Evolutionary conservation across 305 asterid species (phyloP).

Genomic region (Rubia tinctorum): DNA sequence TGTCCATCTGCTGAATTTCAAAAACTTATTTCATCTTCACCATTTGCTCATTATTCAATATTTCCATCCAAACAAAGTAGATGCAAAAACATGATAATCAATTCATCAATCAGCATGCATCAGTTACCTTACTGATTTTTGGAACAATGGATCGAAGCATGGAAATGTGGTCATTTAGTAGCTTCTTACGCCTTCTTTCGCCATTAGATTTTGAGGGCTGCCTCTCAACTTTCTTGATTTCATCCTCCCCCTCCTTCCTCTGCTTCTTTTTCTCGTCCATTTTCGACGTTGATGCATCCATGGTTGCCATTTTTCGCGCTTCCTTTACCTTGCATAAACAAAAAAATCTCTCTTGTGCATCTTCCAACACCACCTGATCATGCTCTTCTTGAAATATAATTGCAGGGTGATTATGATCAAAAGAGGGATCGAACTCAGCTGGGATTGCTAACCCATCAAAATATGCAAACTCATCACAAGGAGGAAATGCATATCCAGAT

Average conservation of each 20-base stretch:
- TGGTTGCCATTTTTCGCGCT: constrained; percentile 11
- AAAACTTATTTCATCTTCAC: constrained; percentile 3
- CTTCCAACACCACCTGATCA: constrained; percentile 15
- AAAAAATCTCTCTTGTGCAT: constrained; percentile 23
- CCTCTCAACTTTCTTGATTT: constrained; percentile 44
- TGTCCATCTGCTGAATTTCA: constrained; percentile 72
- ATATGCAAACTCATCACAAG: constrained; percentile 42
- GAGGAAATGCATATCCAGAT: constrained; percentile 32
- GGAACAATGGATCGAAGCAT: constrained; percentile 94
- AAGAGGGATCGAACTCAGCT: constrained; percentile 24
- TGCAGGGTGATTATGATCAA: constrained; percentile 24
- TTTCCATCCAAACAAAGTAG: neutral
- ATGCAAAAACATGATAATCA: neutral
- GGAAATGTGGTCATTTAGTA: constrained; percentile 81
- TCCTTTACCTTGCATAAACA: constrained; percentile 28
- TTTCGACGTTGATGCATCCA: constrained; percentile 4
- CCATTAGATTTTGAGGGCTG: constrained; percentile 92
- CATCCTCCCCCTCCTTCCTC: constrained; percentile 33
- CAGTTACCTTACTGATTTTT: constrained; percentile 76
- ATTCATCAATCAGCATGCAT: neutral
- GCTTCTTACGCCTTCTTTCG: constrained; percentile 72
- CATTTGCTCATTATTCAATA: no score
- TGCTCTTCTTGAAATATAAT: constrained; percentile 32
- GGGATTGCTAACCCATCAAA: constrained; percentile 35
- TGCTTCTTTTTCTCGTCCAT: constrained; percentile 17